These are phyloP conservation scores for Eragrostis nindensis DNA, from an alignment of 176 grass and related monocot genomes.

Conservation along the genomic window DNA sequence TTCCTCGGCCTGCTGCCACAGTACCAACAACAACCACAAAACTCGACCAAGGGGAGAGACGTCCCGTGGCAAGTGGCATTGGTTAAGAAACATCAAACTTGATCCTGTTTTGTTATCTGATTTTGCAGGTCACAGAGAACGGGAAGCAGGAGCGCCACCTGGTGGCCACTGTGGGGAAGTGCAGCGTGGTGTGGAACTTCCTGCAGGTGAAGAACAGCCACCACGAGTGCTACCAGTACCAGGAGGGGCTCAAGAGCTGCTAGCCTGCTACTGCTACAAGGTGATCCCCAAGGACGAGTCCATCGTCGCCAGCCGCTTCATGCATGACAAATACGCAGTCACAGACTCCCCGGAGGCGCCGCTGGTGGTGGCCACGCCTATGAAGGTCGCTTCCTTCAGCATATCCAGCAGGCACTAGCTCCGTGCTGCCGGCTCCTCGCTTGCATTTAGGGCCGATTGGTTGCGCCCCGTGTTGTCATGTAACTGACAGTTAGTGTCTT, in stretches of 20 bases:
- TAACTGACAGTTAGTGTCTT: slow-evolving; percentile 5
- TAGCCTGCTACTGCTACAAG: slow-evolving; percentile 94
- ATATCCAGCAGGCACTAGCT: slow-evolving; percentile 63
- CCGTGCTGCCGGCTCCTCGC: background rate
- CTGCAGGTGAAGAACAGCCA: slow-evolving; percentile 82
- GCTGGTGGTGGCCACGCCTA: slow-evolving; percentile 76
- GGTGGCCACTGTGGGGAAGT: slow-evolving; percentile 83
- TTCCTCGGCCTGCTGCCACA: too few species aligned
- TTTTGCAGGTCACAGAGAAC: slow-evolving; percentile 68
- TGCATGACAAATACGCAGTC: slow-evolving; percentile 84
- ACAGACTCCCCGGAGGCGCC: slow-evolving; percentile 77
- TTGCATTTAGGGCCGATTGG: background rate
- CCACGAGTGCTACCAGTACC: slow-evolving; percentile 41
- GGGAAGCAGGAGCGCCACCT: slow-evolving; percentile 91
- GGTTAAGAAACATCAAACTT: background rate
- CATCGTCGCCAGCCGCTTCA: slow-evolving; percentile 78
- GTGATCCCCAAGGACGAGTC: slow-evolving; percentile 91
- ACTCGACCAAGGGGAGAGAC: too few species aligned
- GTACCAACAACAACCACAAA: too few species aligned
- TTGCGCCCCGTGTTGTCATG: slow-evolving; percentile 8
- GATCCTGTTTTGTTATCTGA: background rate
- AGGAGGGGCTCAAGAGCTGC: too few species aligned
- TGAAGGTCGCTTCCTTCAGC: slow-evolving; percentile 91
- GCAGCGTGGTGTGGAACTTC: slow-evolving; percentile 94
- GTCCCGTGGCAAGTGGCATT: too few species aligned